Evolutionary conservation across 2,329 filamentous ascomycete genomes (phyloP).

Genomic region (Ceratocystis alfenasii): DNA sequence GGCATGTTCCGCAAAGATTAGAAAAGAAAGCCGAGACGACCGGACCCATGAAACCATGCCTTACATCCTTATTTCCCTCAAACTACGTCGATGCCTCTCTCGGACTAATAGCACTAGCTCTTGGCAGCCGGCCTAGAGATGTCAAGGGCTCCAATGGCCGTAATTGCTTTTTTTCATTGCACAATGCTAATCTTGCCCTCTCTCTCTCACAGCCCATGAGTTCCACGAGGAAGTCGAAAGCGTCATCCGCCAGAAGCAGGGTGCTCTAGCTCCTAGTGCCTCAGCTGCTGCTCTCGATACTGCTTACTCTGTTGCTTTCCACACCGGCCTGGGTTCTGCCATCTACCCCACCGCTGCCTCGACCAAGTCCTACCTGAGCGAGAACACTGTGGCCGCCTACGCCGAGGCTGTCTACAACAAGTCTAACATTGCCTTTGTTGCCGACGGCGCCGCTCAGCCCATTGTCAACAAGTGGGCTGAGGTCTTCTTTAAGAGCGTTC

Average conservation of each 20-base stretch:
- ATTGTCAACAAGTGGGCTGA: constrained; percentile 80
- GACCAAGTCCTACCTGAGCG: constrained; percentile 67
- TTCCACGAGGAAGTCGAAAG: constrained; percentile 78
- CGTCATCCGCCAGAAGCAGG: constrained; percentile 66
- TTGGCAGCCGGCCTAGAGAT: neutral
- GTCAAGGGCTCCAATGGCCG: neutral
- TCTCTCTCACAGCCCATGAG: constrained; percentile 56
- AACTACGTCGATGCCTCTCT: neutral
- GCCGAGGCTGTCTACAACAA: constrained; percentile 73
- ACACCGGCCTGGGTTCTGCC: constrained; percentile 76
- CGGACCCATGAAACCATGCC: neutral
- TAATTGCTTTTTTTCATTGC: neutral
- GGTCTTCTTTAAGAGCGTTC: constrained; percentile 74
- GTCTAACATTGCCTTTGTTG: constrained; percentile 81
- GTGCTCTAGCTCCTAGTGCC: constrained; percentile 52
- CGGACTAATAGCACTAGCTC: neutral
- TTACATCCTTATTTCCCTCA: neutral
- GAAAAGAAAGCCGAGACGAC: constrained; percentile 14
- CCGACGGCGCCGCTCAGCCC: constrained; percentile 68
- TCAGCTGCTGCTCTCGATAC: constrained; percentile 67
- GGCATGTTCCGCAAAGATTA: constrained; percentile 18
- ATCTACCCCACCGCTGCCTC: constrained; percentile 60
- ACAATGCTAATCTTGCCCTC: constrained; percentile 22
- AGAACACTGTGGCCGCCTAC: constrained; percentile 61
- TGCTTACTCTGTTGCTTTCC: constrained; percentile 78